A percentile compares a stretch with the other conserved stretches of the same genome.
phyloP scores from a whole-genome alignment of 2,329 filamentous ascomycete genomes.

The Pseudofabraea citricarpa region DNA sequence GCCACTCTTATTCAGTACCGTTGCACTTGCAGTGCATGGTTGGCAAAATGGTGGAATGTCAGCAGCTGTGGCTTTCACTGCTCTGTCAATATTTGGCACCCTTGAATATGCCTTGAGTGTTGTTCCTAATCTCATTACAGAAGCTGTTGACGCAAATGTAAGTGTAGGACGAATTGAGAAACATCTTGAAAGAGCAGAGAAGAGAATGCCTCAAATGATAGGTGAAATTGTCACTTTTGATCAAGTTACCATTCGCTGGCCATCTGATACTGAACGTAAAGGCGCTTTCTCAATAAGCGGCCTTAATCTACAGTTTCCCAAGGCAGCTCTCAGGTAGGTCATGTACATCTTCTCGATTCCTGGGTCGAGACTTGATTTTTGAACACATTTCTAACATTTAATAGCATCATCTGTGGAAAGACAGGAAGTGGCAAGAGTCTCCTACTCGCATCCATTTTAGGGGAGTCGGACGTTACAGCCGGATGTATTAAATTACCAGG shows the following conservation, averaged over 20 bases:
- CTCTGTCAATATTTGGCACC: constrained; percentile 65
- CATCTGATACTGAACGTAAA: constrained; percentile 52
- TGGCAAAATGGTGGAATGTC: constrained; percentile 55
- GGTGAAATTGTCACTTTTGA: constrained; percentile 59
- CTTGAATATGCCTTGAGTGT: constrained; percentile 65
- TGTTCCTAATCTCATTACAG: constrained; percentile 65
- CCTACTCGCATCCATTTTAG: constrained; percentile 66
- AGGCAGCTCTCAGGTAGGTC: constrained; percentile 63
- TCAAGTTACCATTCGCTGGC: constrained; percentile 65
- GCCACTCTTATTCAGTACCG: constrained; percentile 66
- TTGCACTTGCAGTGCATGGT: constrained; percentile 65
- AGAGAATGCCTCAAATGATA: constrained; percentile 45
- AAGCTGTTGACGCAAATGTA: constrained; percentile 64
- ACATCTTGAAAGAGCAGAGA: constrained; percentile 65
- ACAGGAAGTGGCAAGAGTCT: constrained; percentile 76
- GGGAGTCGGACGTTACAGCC: constrained; percentile 63
- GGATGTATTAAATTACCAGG: constrained; percentile 53
- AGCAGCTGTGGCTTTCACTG: constrained; percentile 73
- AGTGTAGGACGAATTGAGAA: constrained; percentile 65
- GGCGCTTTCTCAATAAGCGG: constrained; percentile 60
- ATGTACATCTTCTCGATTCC: too few species aligned
- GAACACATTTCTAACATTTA: too few species aligned
- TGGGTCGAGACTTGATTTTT: too few species aligned
- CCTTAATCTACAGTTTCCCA: constrained; percentile 60
- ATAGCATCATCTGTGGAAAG: constrained; percentile 68